Conservation (phyloP, 225 moss, liverwort and hornwort genomes). For the Ulota crispa region DNA sequence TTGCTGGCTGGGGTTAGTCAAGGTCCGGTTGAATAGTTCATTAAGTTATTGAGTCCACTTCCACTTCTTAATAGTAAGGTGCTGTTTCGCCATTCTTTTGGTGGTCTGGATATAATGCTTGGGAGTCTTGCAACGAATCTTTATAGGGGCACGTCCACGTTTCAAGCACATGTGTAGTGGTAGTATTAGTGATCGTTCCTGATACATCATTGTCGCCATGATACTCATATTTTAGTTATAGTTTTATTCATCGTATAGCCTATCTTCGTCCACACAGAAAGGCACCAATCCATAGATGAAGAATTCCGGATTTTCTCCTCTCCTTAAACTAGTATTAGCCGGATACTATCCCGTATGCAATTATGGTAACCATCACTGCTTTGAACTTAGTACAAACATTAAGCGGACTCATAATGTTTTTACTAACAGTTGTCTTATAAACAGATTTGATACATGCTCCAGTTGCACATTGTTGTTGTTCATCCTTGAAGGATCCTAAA, state of each 20-base stretch:
- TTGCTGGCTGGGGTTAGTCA: constrained; percentile 19
- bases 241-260: not conserved
- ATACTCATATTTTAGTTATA: not conserved
- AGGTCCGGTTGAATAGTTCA: not conserved
- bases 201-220: constrained; percentile 21
- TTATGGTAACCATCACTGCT: not conserved
- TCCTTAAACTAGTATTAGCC: not conserved
- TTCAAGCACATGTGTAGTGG: constrained; percentile 41
- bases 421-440: not conserved
- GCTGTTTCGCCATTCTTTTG: constrained; percentile 27
- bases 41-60: constrained; percentile 3
- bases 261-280: not conserved
- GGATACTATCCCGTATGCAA: not conserved
- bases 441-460: not conserved
- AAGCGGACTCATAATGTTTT: not conserved
- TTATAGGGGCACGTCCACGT: constrained; percentile 18
- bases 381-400: not conserved
- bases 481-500: not conserved
- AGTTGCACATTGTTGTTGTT: not conserved
- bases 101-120: constrained; percentile 37
- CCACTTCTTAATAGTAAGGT: constrained; percentile 16
- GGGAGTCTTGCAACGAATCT: constrained; percentile 19
- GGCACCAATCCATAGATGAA: not conserved
- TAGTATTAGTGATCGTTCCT: constrained; percentile 33
- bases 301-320: not conserved